Base-by-base conservation (phyloP, 176 grass and related monocot genomes). In the Musa beccarii region DNA sequence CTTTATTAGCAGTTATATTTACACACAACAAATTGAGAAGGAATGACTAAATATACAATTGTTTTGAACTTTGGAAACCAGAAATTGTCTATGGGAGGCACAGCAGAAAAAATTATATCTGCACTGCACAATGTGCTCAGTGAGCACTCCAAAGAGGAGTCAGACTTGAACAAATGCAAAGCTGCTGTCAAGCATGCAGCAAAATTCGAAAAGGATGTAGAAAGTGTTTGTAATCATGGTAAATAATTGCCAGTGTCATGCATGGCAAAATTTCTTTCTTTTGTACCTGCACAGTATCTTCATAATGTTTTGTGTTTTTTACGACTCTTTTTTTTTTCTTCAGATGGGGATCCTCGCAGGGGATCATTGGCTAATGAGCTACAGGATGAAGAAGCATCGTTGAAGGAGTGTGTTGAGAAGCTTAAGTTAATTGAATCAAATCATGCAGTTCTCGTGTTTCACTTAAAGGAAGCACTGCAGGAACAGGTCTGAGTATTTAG, bases 161-260 rank as follows among this genome's bases (percentile, higher is more conserved):
- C 54, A 20, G 86, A 99, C 83, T 79, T 99, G 43, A 85, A 84
- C 80, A 99, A 86, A 86, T 99, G 88, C 70, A 94, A 89, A 72
- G 77, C 62, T 76, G 85, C 88, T 68, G 84, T 89, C 61, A 74
- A 78, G 24, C 77, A 51, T 71, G 77, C 94, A 75, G 88, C 72
- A 66, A 99, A 94, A 80, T 82, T 88, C 81, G 91, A 93, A 75
- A 94, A 89, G 82, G 88, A 99, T 71, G 85, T 94, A 69, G 76
- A 86, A 73, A 81, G 69, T 17, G 88, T 86, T 12, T 94, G 83
- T 61, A 91, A 50, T 69, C 80, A 89, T 86, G 88, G 95, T 93
- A 70, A 54, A 83, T 69, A 56, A 11, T 74, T 78, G 28, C 50
- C 53, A 26, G 49, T 34, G 81, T 54, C 54, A 75, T 72, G 11